Evolutionary conservation across 495 filamentous ascomycete species (phyloP), one percentile per base, ranked within the genome.

Genomic region (Xeromyces bisporus): DNA sequence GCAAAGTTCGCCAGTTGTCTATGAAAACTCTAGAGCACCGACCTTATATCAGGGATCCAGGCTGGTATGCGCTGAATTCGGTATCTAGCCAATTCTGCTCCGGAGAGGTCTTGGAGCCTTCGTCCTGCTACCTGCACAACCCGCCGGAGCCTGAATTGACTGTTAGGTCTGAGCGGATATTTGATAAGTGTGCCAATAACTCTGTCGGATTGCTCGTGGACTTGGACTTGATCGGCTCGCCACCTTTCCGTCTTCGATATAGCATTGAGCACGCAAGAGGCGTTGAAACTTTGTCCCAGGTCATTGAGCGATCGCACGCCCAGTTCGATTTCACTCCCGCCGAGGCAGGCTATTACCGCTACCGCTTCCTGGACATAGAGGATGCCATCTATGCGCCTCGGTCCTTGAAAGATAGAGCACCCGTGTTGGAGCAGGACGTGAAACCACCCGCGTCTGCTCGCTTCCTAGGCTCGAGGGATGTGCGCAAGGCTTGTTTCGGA

Each of bases 121-220:
- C 89, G 3, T 83, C 85, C 15, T 96, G 85, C 48, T 60, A 93
- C 32, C 56, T 97, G 29, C 68, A 81, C 23, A 94, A 93, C 39
- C 89, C 89, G 10, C 80, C 87, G 0, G 75, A 93, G 55, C 89
- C 89, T 15, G 71, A 75, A 21, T 40, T 97, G 32, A 55, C 68
- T 3, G 58, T 96, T 23, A 66, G 60, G 25, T 54, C 73, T 1
- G 77, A 92, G 41, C 76, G 82, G 41, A 80, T 96, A 18, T 75
- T 77, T 23, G 89, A 96, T 47, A 92, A 87, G 41, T 97, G 89
- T 52, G 87, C 85, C 23, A 80, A 84, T 29, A 92, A 81, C 43
- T 81, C 87, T 0, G 78, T 97, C 38, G 89, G 89, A 14, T 63
- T 96, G 23, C 66, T 75, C 7, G 81, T 97, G 14, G 80, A 85